phyloP scores from a whole-genome alignment of 2,329 filamentous ascomycete genomes.

The Hypoxylon sp. region DNA sequence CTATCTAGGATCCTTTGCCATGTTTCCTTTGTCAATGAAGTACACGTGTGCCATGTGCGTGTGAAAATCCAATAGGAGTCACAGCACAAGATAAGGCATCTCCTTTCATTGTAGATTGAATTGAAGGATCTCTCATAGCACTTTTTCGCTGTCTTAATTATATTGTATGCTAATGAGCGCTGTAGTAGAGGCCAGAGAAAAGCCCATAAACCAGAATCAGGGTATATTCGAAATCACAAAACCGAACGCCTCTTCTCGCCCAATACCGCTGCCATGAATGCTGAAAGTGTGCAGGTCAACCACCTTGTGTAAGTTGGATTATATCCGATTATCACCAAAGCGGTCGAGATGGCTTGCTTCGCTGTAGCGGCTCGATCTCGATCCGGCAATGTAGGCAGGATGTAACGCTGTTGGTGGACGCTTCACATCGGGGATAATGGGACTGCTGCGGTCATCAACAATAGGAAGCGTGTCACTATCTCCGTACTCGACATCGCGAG shows the following conservation, averaged over 20 bases:
- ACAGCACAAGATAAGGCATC: neutral
- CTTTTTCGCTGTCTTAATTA: slow-evolving; percentile 21
- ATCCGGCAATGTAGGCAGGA: slow-evolving; percentile 62
- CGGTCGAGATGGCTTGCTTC: slow-evolving; percentile 65
- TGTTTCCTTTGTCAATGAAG: neutral
- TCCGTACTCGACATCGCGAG: slow-evolving; percentile 58
- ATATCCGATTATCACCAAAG: slow-evolving; percentile 55
- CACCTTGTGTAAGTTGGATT: slow-evolving; percentile 9
- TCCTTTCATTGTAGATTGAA: neutral
- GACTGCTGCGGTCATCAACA: slow-evolving; percentile 63
- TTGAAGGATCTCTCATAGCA: slow-evolving; percentile 14
- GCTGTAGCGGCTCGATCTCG: slow-evolving; percentile 62
- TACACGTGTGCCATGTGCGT: neutral
- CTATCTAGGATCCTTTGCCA: neutral
- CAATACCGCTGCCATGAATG: slow-evolving; percentile 36
- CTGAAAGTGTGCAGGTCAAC: slow-evolving; percentile 7
- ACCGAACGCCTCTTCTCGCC: slow-evolving; percentile 31
- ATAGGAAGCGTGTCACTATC: slow-evolving; percentile 43
- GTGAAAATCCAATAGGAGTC: neutral
- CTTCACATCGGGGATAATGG: slow-evolving; percentile 69
- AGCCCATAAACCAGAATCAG: slow-evolving; percentile 28
- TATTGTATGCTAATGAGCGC: slow-evolving; percentile 27
- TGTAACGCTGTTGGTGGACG: slow-evolving; percentile 72
- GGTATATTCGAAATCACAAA: slow-evolving; percentile 41
- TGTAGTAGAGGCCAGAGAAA: slow-evolving; percentile 21